Evolutionary conservation across 1,284 basidiomycete species (phyloP), one percentile per base, ranked within the genome.

Genomic region (Irpex sp.): DNA sequence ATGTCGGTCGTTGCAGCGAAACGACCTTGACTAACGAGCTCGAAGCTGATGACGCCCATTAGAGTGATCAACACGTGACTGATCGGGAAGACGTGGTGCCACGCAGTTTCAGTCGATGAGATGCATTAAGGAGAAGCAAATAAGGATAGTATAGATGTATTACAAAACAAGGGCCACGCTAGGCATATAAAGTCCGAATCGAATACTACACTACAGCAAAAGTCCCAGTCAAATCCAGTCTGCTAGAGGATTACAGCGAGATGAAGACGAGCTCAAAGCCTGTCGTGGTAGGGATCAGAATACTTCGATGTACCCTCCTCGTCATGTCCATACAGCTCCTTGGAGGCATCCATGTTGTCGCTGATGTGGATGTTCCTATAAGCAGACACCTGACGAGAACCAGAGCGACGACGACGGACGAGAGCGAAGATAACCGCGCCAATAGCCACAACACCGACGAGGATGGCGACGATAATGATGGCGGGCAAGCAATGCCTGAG

Each of bases 271-370:
- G 15, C 15, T 43, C 4, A 43, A 9, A 43, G 26, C 58, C 65
- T 61, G 61, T 71, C 70, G 37, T 61, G 58, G 65, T 72, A 72
- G 11, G 71, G 71, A 54, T 71, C 68, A 3, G 69, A 55, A 59
- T 71, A 71, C 60, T 64, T 68, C 17, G 65, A 60, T 46, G 39
- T 15, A 46, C 15, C 6, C 26, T 63, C 64, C 58, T 70, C 71
- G 56, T 72, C 70, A 43, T 68, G 67, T 36, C 69, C 70, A 59
- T 72, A 70, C 31, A 72, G 63, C 19, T 68, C 33, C 57, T 59
- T 50, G 63, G 66, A 54, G 9, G 63, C 17, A 33, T 60, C 67
- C 26, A 49, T 61, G 19, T 59, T 37, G 63, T 71, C 70, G 56
- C 59, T 63, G 5, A 61, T 61, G 62, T 71, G 68, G 6, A 70